Evolutionary conservation across 2,329 filamentous ascomycete genomes (phyloP), one percentile per base, ranked within the genome.

Genomic region (Cryphonectria nitschkei): DNA sequence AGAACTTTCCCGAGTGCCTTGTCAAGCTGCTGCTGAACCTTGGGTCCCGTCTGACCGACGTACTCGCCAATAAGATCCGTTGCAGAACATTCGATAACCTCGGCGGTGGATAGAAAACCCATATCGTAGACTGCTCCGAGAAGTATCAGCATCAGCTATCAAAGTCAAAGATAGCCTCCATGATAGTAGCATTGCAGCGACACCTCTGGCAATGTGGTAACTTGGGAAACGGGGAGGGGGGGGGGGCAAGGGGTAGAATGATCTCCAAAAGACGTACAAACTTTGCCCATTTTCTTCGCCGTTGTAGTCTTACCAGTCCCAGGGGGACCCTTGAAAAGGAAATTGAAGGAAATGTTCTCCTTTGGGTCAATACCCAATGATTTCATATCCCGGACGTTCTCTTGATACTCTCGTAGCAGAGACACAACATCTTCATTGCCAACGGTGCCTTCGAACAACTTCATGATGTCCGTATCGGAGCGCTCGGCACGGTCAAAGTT

Each of bases 241-340:
- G 37, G 37, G 26, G 41, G 16, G n/a, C 9, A 46, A n/a, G n/a
- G 6, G 14, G 37, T 16, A n/a, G 8, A 43, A 2, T 22, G 3
- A n/a, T 22, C 4, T 46, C 54, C 14, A 26, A 26, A 37, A 34
- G 3, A 68, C 66, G 2, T 62, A 68, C 66, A 72, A 39, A 72
- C 71, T 50, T 72, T 87, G 3, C 92, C 92, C 85, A 95, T 92
- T 72, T 90, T 92, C n/a, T 85, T 82, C 0, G 93, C 93, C 0
- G 84, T 93, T 0, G 89, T 90, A 0, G 92, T 93, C 76, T 94
- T 94, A 0, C 92, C 92, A 0, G 92, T 94, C 2, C 75, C 75
- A 2, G 76, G 75, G 9, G 88, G 88, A 0, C 92, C 91, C 0
- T 87, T 85, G 79, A 93, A 93, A 0, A 93, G 75, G 74, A 93